Evolutionary conservation across 257 asterid species (phyloP).

Genomic region (Nicotiana otophora): DNA sequence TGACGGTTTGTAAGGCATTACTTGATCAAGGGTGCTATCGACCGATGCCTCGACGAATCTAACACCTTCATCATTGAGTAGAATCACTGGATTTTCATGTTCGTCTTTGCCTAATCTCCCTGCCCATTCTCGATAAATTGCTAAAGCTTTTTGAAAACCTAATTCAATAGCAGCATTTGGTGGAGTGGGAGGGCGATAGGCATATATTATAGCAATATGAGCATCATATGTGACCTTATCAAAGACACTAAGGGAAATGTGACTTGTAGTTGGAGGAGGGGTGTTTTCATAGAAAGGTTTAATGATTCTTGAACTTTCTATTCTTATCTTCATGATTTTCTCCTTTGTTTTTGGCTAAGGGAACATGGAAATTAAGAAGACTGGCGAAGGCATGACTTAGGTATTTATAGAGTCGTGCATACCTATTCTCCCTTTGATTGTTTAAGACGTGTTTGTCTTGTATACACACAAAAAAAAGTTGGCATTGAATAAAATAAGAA

Average conservation of each 20-base stretch:
- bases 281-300: slow-evolving; percentile 51
- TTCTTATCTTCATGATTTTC: slow-evolving; percentile 41
- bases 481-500: not conserved
- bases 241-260: slow-evolving; percentile 51
- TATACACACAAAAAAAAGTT: not conserved
- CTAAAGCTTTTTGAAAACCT: slow-evolving; percentile 56
- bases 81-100: slow-evolving; percentile 34
- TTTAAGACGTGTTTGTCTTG: not conserved
- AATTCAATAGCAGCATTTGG: slow-evolving; percentile 35
- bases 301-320: slow-evolving; percentile 50
- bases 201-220: slow-evolving; percentile 64
- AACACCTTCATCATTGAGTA: slow-evolving; percentile 60
- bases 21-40: slow-evolving; percentile 40
- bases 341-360: not conserved
- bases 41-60: slow-evolving; percentile 65
- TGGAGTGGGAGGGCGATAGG: slow-evolving; percentile 66
- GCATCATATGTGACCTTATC: slow-evolving; percentile 58
- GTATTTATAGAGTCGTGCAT: not conserved
- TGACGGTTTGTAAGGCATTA: slow-evolving; percentile 36
- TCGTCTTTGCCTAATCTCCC: slow-evolving; percentile 53
- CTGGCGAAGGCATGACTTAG: not conserved
- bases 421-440: not conserved
- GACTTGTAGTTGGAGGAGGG: slow-evolving; percentile 26
- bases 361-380: not conserved
- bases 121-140: slow-evolving; percentile 58